Conservation (phyloP, 495 filamentous ascomycete species). For the Penicillium ucsense region DNA sequence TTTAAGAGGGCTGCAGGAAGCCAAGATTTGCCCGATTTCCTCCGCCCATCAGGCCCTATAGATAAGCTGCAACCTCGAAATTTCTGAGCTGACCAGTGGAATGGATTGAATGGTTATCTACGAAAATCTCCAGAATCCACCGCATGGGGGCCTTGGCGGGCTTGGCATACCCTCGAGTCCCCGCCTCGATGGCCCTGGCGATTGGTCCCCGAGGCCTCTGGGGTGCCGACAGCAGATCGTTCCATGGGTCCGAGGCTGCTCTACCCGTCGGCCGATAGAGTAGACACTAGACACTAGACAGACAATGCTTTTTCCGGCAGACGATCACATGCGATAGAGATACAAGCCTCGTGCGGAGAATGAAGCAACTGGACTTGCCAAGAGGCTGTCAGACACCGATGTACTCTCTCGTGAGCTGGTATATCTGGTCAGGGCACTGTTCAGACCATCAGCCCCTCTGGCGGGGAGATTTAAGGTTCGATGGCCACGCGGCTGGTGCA, state of each 20-base stretch:
- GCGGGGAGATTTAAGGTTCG: no score
- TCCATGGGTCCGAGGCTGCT: background rate
- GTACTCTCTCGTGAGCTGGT: no score
- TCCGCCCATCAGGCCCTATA: constrained; percentile 13
- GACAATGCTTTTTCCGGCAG: no score
- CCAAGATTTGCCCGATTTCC: constrained; percentile 2
- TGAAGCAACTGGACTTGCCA: no score
- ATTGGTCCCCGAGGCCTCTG: constrained; percentile 6
- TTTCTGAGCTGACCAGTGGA: constrained; percentile 5
- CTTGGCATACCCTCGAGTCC: constrained; percentile 4
- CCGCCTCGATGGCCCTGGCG: background rate
- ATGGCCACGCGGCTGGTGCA: no score
- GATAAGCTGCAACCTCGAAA: constrained; percentile 15
- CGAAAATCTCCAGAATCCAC: background rate
- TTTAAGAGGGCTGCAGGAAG: background rate
- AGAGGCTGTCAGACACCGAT: no score
- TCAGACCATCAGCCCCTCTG: no score
- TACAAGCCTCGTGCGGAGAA: no score
- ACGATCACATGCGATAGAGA: no score
- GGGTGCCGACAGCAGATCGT: constrained; percentile 7
- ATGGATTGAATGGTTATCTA: constrained; percentile 2
- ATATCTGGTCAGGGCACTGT: no score
- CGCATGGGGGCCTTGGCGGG: constrained; percentile 10
- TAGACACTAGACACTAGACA: no score
- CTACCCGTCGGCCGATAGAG: no score